Conservation (phyloP, 108 stramenopile genomes). For the Pseudonitzschia pungens region DNA sequence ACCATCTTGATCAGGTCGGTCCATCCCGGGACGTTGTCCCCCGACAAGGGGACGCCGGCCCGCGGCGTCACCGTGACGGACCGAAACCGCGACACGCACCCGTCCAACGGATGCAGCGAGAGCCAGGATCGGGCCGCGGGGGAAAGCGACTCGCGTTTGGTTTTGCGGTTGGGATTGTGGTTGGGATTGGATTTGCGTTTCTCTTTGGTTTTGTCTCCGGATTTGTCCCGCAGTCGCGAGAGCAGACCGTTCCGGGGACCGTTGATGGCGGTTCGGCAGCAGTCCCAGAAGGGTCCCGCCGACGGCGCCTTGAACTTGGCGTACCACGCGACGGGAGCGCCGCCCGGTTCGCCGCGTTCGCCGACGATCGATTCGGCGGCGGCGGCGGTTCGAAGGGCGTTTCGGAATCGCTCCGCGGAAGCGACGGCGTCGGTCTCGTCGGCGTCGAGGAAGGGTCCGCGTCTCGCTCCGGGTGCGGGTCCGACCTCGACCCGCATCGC, state of each 20-base stretch:
- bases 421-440: background rate
- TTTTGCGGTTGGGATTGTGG: too few species aligned
- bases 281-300: slow-evolving; percentile 6
- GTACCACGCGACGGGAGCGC: slow-evolving; percentile 18
- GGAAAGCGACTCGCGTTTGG: background rate
- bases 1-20: background rate
- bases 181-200: too few species aligned
- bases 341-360: background rate
- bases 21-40: background rate
- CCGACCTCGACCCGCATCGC: background rate
- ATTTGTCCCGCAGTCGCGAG: background rate
- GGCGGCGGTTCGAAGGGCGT: background rate
- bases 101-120: slow-evolving; percentile 3
- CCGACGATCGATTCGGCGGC: too few species aligned
- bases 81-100: background rate
- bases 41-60: background rate
- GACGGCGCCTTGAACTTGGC: slow-evolving; percentile 11
- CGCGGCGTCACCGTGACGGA: background rate
- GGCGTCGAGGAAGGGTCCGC: too few species aligned
- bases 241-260: background rate
- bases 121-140: background rate
- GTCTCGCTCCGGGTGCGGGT: too few species aligned
- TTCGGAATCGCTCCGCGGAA: background rate
- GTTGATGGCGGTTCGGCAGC: slow-evolving; percentile 7
- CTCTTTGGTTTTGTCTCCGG: too few species aligned